These are phyloP conservation scores for Jackrogersella minutella DNA, from an alignment of 495 filamentous ascomycete genomes.

Conservation along the genomic window DNA sequence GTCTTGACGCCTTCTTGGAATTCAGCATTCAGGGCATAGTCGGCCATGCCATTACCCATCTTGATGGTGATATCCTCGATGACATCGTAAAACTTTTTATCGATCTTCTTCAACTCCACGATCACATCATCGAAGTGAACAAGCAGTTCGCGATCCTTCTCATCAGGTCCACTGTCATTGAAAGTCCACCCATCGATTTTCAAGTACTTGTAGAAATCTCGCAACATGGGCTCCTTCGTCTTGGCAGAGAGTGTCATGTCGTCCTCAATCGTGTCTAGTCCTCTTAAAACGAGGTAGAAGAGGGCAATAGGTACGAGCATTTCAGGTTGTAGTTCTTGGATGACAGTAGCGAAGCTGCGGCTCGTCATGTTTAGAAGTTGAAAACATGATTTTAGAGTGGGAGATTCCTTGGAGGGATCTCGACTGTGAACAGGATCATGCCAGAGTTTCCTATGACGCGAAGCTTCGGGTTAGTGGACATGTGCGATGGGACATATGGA, in stretches of 20 bases:
- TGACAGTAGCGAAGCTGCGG: constrained; percentile 91
- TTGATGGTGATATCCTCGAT: constrained; percentile 93
- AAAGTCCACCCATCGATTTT: constrained; percentile 91
- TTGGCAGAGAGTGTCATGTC: constrained; percentile 88
- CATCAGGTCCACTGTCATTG: constrained; percentile 82
- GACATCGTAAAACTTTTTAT: constrained; percentile 81
- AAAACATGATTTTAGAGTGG: constrained; percentile 81
- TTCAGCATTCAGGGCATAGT: constrained; percentile 85
- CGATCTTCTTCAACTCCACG: constrained; percentile 86
- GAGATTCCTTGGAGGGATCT: constrained; percentile 74
- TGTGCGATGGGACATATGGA: neutral
- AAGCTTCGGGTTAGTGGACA: constrained; percentile 23
- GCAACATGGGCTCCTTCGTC: constrained; percentile 85
- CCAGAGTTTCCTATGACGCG: constrained; percentile 83
- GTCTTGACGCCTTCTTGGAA: constrained; percentile 84
- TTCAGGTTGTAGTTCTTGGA: constrained; percentile 93
- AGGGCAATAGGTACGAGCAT: constrained; percentile 86
- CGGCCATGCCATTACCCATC: constrained; percentile 99
- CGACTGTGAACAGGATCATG: constrained; percentile 92
- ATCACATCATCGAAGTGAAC: constrained; percentile 91
- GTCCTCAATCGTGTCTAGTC: constrained; percentile 96
- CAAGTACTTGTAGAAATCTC: constrained; percentile 78
- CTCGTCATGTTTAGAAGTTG: constrained; percentile 86
- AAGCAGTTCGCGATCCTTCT: constrained; percentile 92
- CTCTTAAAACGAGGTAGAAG: constrained; percentile 94